Evolutionary conservation across 1,139 yeast genomes (phyloP), one percentile per base, ranked within the genome.

Genomic region (Candida tunisiensis): DNA sequence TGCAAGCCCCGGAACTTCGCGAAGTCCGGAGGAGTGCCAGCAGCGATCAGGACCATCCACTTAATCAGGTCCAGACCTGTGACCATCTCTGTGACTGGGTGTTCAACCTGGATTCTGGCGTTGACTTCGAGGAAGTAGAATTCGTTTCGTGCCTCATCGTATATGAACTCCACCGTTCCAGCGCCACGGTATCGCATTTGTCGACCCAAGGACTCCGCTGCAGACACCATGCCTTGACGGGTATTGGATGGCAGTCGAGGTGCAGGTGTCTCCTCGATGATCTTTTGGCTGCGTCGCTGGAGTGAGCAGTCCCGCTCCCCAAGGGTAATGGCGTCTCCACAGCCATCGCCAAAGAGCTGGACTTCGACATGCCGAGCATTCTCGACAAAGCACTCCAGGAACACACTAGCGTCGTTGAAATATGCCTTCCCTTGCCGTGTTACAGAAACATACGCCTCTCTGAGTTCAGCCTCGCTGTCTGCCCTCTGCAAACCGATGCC

Each of bases 241-340:
- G 94, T 82, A 4, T 65, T 51, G 34, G 71, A 82, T 6, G 94
- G 92, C 38, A 88, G 64, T 42, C 78, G 74, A 28, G 96, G 96
- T 31, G 96, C 96, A 8, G 98, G 98, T 1, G 96, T 85, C 54
- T 88, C 96, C 57, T 88, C 98, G 34, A 88, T 80, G 39, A 88
- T 63, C 57, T 88, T 88, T 54, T 88, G 98, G 55, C 85, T 83
- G 58, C 96, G 77, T 55, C 98, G 75, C 56, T 88, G 98, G 42
- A 88, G 63, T 14, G 96, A 85, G 54, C 98, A 88, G 54, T 88
- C 98, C 58, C 98, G 72, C 57, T 88, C 98, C 30, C 96, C 96
- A 28, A 88, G 53, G 2, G 96, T 92, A 47, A 83, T 71, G 6
- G 94, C 95, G 36, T 68, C 67, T 37, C 98, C 98, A 31, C 62